Base-by-base conservation (phyloP, 805 yeast genomes). In the Metschnikowia peoriensis region DNA sequence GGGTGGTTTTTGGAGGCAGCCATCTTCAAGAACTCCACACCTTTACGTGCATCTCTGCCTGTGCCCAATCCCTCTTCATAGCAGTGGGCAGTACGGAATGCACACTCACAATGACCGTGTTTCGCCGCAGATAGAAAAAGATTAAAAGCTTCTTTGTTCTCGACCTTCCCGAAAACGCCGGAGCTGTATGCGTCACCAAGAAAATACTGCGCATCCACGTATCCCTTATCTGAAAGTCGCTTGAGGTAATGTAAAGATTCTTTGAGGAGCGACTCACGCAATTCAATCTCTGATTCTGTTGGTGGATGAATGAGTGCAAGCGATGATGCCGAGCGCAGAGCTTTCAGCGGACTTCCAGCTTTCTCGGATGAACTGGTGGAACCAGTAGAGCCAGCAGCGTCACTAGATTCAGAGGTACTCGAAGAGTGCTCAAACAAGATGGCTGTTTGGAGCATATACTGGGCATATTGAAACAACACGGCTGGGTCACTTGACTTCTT, bases 61-160 rank as follows among this genome's bases (percentile, higher is more conserved):
- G 93, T 87, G 4, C 99, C 99, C 69, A 92, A 75, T 15, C 99
- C 99, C 69, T 91, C 96, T 68, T 92, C 96, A 61, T 86, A 88
- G 69, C 97, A 93, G 50, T 88, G 81, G 0, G 97, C 89, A 0
- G 97, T 88, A 61, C 98, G 81, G 70, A 88, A 94, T 0, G 97
- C 91, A 46, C 94, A 83, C 67, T 93, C 98, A 6, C 88, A 79
- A 66, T 93, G 98, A 28, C 93, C 94, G 61, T 89, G 93, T 66
- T 94, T 93, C 2, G 97, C 97, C 7, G 98, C 97, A 37, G 88
- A 75, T 64, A 86, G 91, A 66, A 94, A 94, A 51, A 89, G 78
- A 1, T 68, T 60, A 61, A 89, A 85, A 1, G 97, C 87, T 58
- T 88, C 92, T 57, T 80, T 82, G 60, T 86, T 79, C 47, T 92